phyloP scores from a whole-genome alignment of 257 asterid species.

The Asclepias syriaca region DNA sequence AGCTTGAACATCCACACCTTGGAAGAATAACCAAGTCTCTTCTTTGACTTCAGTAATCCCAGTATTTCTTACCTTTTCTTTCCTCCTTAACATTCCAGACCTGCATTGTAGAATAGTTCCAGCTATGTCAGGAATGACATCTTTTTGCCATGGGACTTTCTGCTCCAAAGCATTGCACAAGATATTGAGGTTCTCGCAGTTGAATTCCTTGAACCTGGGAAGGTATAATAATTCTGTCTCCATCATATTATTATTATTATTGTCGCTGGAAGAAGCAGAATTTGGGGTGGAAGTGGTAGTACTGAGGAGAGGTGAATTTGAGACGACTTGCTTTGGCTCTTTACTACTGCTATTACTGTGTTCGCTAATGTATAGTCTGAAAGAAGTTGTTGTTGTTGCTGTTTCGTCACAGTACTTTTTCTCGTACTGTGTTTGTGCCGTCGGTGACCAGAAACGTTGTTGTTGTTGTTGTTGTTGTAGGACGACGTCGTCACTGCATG shows the following conservation, averaged over 20 bases:
- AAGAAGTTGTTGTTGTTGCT: background rate
- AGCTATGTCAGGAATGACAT: constrained; percentile 46
- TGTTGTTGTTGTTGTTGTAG: background rate
- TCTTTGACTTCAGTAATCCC: constrained; percentile 24
- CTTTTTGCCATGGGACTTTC: constrained; percentile 57
- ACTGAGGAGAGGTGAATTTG: constrained; percentile 13
- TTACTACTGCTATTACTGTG: background rate
- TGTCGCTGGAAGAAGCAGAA: constrained; percentile 56
- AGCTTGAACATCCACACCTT: constrained; percentile 47
- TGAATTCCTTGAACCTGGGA: constrained; percentile 48
- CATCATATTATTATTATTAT: constrained; percentile 21
- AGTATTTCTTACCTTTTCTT: background rate
- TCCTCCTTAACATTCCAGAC: constrained; percentile 57
- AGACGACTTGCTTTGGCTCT: constrained; percentile 3
- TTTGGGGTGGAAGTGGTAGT: constrained; percentile 43
- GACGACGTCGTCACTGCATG: constrained; percentile 10
- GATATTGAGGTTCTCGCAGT: constrained; percentile 45
- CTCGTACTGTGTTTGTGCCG: background rate
- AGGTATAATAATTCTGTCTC: constrained; percentile 29
- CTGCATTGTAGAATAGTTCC: constrained; percentile 68
- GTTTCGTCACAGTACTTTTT: constrained; percentile 7
- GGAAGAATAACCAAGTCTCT: constrained; percentile 74
- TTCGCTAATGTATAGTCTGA: constrained; percentile 20
- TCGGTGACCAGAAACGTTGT: background rate
- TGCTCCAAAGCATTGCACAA: constrained; percentile 63